These are phyloP conservation scores for Sclerotinia borealis DNA, from an alignment of 2,329 filamentous ascomycete species.

Conservation along the genomic window DNA sequence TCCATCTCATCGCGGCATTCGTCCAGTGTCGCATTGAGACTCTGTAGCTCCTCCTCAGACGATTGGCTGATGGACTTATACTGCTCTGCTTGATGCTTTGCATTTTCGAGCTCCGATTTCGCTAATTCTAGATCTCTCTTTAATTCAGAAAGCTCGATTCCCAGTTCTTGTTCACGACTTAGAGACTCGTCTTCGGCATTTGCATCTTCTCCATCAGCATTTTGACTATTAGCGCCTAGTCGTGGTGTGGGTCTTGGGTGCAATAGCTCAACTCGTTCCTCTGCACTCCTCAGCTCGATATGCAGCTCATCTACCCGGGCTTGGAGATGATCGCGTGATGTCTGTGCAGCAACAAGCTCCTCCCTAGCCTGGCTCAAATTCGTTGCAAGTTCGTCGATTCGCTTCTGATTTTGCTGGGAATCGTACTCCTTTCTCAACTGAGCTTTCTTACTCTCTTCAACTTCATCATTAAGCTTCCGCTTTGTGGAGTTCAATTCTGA, in stretches of 20 bases:
- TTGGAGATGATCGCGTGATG: constrained; percentile 82
- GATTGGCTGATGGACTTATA: constrained; percentile 84
- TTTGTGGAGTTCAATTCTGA: constrained; percentile 71
- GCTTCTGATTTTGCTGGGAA: constrained; percentile 77
- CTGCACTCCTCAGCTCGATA: constrained; percentile 80
- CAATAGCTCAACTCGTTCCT: constrained; percentile 77
- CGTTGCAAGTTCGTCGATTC: constrained; percentile 84
- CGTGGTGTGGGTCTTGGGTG: constrained; percentile 71
- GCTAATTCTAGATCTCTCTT: constrained; percentile 81
- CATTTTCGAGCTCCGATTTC: constrained; percentile 72
- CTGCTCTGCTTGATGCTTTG: constrained; percentile 74
- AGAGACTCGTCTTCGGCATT: constrained; percentile 51
- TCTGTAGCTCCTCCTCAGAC: constrained; percentile 80
- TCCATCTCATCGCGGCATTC: constrained; percentile 87
- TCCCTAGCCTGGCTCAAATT: constrained; percentile 77
- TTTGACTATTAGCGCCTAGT: constrained; percentile 39
- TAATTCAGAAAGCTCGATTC: constrained; percentile 76
- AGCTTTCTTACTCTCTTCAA: constrained; percentile 78
- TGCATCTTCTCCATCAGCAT: constrained; percentile 37
- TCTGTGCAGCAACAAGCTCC: constrained; percentile 80
- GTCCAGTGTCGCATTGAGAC: constrained; percentile 72
- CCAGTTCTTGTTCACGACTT: constrained; percentile 70
- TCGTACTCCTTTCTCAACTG: constrained; percentile 86
- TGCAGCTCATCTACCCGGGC: constrained; percentile 81
- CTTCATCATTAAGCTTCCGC: constrained; percentile 74